phyloP scores from a whole-genome alignment of 768 basidiomycete genomes.

The Phlebiopsis gigantea region DNA sequence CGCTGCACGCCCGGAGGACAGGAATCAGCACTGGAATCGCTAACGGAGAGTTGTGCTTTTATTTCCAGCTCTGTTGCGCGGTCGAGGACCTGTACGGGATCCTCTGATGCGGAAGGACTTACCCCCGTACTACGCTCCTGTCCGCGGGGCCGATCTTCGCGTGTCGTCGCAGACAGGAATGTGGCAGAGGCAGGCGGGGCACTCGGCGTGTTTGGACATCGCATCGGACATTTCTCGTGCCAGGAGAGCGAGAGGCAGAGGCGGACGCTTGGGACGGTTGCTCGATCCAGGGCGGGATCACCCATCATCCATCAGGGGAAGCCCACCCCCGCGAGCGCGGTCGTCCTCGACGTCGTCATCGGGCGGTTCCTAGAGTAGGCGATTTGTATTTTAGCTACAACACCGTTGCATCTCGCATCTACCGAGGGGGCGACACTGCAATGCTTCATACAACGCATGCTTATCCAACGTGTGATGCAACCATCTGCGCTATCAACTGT shows the following conservation, averaged over 20 bases:
- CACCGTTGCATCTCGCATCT: background rate
- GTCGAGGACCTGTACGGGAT: conserved; percentile 95
- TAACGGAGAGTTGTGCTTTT: background rate
- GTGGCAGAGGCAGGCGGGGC: background rate
- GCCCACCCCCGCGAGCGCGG: background rate
- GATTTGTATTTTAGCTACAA: background rate
- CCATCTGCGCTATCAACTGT: background rate
- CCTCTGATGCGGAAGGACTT: conserved; percentile 37
- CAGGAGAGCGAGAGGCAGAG: background rate
- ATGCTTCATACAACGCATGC: background rate
- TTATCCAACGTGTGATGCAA: background rate
- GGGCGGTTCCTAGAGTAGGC: background rate
- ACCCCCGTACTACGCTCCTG: background rate
- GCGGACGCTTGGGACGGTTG: background rate
- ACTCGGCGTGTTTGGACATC: background rate
- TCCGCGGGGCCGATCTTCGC: background rate
- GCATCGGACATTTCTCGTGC: background rate
- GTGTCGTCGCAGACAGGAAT: background rate
- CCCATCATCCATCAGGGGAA: background rate
- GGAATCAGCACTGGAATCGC: background rate
- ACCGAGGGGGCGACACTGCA: background rate
- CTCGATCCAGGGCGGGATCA: background rate
- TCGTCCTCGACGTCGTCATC: background rate
- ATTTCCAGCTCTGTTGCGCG: conserved; percentile 73
- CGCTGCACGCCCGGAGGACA: conserved; percentile 3